Evolutionary conservation across 495 filamentous ascomycete species (phyloP).

Genomic region (Xylaria nigripes): DNA sequence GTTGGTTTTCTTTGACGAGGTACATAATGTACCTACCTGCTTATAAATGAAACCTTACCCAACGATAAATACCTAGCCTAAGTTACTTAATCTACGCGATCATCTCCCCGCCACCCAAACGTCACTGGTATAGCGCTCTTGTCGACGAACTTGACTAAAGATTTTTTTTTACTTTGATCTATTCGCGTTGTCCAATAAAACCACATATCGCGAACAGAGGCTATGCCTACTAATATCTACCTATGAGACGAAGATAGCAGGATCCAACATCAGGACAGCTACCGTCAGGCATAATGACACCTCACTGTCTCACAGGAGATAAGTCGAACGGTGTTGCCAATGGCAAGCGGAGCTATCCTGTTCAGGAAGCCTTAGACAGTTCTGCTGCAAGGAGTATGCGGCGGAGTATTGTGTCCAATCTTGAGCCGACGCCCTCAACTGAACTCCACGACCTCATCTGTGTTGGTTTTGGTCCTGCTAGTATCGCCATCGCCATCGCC

Average conservation of each 20-base stretch:
- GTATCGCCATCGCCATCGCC: constrained; percentile 85
- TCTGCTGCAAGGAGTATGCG: neutral
- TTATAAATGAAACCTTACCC: neutral
- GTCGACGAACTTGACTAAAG: neutral
- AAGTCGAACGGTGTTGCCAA: constrained; percentile 18
- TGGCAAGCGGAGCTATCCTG: constrained; percentile 1
- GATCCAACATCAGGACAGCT: neutral
- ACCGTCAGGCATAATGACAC: neutral
- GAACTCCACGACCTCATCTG: constrained; percentile 76
- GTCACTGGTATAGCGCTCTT: neutral
- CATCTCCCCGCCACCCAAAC: neutral
- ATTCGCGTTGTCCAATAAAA: neutral
- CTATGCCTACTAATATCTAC: neutral
- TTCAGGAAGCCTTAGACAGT: neutral
- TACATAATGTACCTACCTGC: neutral
- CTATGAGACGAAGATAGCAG: neutral
- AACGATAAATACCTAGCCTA: neutral
- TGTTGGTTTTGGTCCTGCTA: constrained; percentile 89
- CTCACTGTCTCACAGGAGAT: constrained; percentile 3
- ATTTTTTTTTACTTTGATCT: neutral
- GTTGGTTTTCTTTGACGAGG: neutral
- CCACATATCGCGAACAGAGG: neutral
- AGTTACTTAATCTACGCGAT: neutral
- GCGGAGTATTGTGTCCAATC: constrained; percentile 23
- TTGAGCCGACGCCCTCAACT: constrained; percentile 36